A percentile compares a stretch with the other conserved stretches of the same genome.
Evolutionary conservation across 2,329 filamentous ascomycete species (phyloP).

Genomic region (Fragosphaeria purpurea): DNA sequence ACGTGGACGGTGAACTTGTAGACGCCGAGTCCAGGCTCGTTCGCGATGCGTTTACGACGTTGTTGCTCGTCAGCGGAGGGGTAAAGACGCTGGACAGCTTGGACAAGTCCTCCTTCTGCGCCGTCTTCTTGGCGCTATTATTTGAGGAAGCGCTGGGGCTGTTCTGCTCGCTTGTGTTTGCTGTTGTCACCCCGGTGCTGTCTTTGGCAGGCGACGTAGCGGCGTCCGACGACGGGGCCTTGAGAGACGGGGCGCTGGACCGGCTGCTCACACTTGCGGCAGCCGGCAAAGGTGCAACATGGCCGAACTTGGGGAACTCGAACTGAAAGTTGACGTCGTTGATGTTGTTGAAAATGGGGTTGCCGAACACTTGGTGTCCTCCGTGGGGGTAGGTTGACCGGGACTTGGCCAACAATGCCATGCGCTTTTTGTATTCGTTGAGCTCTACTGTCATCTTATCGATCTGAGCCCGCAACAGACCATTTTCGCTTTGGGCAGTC

Average conservation of each 20-base stretch:
- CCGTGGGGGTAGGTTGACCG: constrained; percentile 13
- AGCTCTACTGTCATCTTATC: constrained; percentile 79
- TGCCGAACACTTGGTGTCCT: constrained; percentile 36
- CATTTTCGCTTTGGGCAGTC: constrained; percentile 76
- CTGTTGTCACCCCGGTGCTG: constrained; percentile 17
- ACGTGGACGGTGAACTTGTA: constrained; percentile 55
- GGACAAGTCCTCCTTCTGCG: constrained; percentile 39
- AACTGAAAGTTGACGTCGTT: constrained; percentile 82
- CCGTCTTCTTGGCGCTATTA: not conserved
- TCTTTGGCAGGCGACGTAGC: constrained; percentile 12
- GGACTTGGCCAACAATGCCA: constrained; percentile 46
- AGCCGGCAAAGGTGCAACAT: constrained; percentile 43
- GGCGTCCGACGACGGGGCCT: constrained; percentile 4
- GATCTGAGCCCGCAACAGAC: constrained; percentile 71
- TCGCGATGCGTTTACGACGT: constrained; percentile 34
- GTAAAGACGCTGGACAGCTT: constrained; percentile 51
- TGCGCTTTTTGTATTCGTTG: constrained; percentile 78
- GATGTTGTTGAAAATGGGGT: constrained; percentile 45
- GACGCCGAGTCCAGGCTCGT: constrained; percentile 42
- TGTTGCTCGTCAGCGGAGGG: constrained; percentile 38
- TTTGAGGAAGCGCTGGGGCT: constrained; percentile 24
- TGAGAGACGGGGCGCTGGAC: constrained; percentile 4
- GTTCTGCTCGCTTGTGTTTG: constrained; percentile 19
- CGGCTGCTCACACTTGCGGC: constrained; percentile 16
- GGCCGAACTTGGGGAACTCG: constrained; percentile 90